A percentile compares a stretch with the other conserved stretches of the same genome.
phyloP scores from a whole-genome alignment of 129 eudicot species.

The Rutidosis leptorrhynchoides region DNA sequence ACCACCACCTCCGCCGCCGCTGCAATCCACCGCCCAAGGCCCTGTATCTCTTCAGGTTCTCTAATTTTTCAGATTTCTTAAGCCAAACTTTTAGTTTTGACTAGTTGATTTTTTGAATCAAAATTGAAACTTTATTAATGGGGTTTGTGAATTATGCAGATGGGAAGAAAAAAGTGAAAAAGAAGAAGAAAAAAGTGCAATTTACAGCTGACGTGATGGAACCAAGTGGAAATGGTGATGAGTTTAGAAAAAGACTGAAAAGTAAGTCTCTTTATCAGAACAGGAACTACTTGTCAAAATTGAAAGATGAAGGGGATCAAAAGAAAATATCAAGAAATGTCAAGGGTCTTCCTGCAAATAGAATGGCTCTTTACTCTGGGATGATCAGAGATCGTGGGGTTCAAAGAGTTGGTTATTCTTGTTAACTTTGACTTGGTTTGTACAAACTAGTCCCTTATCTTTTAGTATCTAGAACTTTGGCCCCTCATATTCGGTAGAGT shows the following conservation, averaged over 20 bases:
- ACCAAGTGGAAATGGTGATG: constrained; percentile 74
- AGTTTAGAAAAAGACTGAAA: constrained; percentile 47
- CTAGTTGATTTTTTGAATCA: constrained; percentile 24
- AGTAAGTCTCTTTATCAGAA: constrained; percentile 20
- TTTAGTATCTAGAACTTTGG: constrained; percentile 17
- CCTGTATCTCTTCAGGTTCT: constrained; percentile 75
- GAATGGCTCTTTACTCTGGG: constrained; percentile 77
- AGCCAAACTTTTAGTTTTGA: constrained; percentile 3
- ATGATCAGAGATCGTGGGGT: constrained; percentile 68
- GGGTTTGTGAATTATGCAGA: constrained; percentile 29
- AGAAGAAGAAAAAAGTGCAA: constrained; percentile 64
- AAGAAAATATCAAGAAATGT: constrained; percentile 17
- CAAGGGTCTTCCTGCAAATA: constrained; percentile 63
- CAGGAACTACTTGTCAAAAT: constrained; percentile 11
- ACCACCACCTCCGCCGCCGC: constrained; percentile 8
- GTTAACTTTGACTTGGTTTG: constrained; percentile 26
- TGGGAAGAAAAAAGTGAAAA: constrained; percentile 38
- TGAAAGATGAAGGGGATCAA: constrained; percentile 31
- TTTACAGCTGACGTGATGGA: constrained; percentile 90
- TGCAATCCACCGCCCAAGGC: constrained; percentile 31
- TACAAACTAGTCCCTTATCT: constrained; percentile 10
- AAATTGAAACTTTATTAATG: constrained; percentile 1
- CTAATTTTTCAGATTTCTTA: constrained; percentile 3
- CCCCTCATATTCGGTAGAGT: constrained; percentile 21
- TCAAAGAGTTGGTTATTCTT: constrained; percentile 52